These are phyloP conservation scores for Trichosporon sp. DNA, from an alignment of 1,284 basidiomycete genomes.

Conservation along the genomic window DNA sequence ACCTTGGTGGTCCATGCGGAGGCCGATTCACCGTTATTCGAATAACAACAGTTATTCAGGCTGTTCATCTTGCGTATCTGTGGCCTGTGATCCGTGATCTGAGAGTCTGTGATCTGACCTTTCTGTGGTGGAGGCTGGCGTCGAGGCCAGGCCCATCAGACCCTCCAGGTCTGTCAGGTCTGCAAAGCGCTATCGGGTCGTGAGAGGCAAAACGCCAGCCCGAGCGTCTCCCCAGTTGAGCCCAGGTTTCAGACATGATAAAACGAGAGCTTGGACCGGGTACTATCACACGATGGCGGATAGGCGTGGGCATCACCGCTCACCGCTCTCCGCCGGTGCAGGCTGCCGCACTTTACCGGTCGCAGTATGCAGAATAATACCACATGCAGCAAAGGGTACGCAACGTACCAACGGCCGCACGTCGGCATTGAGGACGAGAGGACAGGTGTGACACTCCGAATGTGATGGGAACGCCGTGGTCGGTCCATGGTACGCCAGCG, in stretches of 20 bases:
- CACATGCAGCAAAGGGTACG: no score
- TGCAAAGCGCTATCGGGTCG: no score
- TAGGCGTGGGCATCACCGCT: not conserved
- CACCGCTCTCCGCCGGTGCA: not conserved
- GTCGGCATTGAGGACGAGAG: no score
- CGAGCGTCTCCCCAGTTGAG: no score
- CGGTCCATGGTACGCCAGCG: not conserved
- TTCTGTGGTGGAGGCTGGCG: not conserved
- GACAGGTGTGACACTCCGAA: conserved; percentile 11
- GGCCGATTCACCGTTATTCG: not conserved
- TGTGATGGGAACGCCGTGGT: conserved; percentile 8
- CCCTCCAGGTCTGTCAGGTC: no score
- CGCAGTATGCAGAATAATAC: not conserved
- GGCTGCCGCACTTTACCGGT: not conserved
- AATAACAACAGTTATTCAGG: not conserved
- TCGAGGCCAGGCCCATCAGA: no score
- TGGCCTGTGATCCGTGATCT: no score
- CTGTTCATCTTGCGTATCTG: not conserved
- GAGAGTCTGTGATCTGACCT: not conserved
- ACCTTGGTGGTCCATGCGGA: not conserved
- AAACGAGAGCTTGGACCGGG: not conserved
- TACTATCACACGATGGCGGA: not conserved
- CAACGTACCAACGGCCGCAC: no score
- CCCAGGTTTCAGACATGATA: not conserved
- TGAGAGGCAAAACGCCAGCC: no score